Percentiles rank a stretch among this genome's conserved stretches.
These are phyloP conservation scores for Aphanomyces euteiches DNA, from an alignment of 352 stramenopile genomes.

Conservation along the genomic window DNA sequence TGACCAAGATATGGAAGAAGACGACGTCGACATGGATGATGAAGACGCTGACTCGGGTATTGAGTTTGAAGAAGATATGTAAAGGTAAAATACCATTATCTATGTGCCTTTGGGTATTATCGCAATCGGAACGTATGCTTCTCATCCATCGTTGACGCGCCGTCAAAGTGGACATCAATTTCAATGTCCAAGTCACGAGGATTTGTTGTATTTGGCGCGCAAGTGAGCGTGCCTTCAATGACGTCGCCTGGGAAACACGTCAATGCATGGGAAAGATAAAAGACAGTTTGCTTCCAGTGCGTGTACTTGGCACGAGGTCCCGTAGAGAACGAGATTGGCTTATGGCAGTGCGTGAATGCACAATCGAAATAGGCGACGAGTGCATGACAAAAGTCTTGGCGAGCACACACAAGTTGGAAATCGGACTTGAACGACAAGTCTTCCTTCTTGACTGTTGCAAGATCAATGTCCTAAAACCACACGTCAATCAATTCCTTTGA, in stretches of 20 bases:
- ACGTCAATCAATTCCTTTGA: constrained; percentile 20
- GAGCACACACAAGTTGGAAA: constrained; percentile 88
- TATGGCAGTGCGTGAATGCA: constrained; percentile 94
- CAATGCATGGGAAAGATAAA: constrained; percentile 91
- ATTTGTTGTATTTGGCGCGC: constrained; percentile 89
- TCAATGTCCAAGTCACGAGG: constrained; percentile 93
- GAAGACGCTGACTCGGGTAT: constrained; percentile 30
- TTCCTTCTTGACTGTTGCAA: constrained; percentile 90
- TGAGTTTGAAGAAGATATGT: constrained; percentile 39
- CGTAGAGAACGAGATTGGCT: constrained; percentile 95
- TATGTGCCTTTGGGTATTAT: constrained; percentile 37
- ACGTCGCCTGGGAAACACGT: constrained; percentile 80
- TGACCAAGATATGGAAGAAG: constrained; percentile 55
- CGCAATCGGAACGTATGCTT: constrained; percentile 78
- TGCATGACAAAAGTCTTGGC: constrained; percentile 95
- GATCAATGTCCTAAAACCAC: constrained; percentile 67
- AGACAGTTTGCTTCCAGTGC: constrained; percentile 99
- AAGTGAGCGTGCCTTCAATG: constrained; percentile 86
- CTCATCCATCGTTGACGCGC: constrained; percentile 59
- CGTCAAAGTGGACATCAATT: constrained; percentile 76
- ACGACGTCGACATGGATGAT: constrained; percentile 55
- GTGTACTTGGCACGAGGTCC: constrained; percentile 93
- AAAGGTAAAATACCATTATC: constrained; percentile 30
- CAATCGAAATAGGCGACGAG: constrained; percentile 98
- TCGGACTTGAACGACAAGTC: constrained; percentile 90